Evolutionary conservation across 2,329 filamentous ascomycete species (phyloP).

Genomic region (Cladosporium sp.): DNA sequence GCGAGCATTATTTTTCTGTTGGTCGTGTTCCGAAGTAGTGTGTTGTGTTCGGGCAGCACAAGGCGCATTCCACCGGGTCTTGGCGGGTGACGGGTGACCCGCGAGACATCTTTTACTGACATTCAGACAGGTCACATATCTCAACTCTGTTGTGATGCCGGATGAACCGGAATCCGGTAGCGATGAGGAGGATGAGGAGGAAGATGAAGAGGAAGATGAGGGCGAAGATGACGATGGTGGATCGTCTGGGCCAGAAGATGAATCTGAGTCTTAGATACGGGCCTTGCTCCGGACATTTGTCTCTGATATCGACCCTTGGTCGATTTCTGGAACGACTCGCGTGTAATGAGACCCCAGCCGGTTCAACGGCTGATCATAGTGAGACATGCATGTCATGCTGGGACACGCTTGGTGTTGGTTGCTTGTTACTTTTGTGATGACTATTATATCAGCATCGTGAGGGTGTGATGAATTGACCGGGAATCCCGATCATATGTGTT

Average conservation of each 20-base stretch:
- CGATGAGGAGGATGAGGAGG: constrained; percentile 32
- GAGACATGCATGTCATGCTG: constrained; percentile 17
- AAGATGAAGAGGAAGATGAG: constrained; percentile 25
- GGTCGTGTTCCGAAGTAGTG: background rate
- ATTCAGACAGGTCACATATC: constrained; percentile 48
- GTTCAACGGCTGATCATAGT: constrained; percentile 5
- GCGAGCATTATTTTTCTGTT: background rate
- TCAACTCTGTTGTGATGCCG: constrained; percentile 55
- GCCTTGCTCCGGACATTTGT: background rate
- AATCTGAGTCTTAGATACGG: constrained; percentile 8
- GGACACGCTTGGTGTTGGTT: background rate
- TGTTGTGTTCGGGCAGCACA: background rate
- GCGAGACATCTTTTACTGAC: constrained; percentile 3
- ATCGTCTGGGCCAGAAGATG: constrained; percentile 10
- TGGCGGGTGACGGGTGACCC: background rate
- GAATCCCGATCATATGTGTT: background rate
- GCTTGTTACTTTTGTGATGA: background rate
- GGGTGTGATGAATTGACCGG: background rate
- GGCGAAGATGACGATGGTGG: constrained; percentile 28
- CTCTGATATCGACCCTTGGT: background rate
- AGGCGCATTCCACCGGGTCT: background rate
- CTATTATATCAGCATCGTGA: background rate
- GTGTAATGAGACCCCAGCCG: constrained; percentile 7
- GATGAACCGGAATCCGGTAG: constrained; percentile 42
- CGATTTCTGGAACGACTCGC: constrained; percentile 3